phyloP scores from a whole-genome alignment of 2,329 filamentous ascomycete species.

The Didymosphaeria variabile region DNA sequence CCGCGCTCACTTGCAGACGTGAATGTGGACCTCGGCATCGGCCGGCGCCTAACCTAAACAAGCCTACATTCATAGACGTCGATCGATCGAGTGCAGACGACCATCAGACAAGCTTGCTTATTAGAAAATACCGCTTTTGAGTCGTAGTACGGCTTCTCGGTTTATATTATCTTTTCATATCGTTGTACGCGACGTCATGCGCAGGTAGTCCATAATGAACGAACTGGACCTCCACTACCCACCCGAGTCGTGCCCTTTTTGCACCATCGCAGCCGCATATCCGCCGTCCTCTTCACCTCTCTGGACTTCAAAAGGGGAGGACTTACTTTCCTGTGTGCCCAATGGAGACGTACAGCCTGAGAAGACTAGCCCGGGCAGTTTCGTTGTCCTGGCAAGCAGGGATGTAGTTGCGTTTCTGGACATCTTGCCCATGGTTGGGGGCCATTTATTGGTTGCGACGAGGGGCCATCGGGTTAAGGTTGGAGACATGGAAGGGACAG shows the following conservation, averaged over 20 bases:
- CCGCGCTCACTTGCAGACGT: neutral
- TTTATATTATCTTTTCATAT: neutral
- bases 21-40: constrained; percentile 13
- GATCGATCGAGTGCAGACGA: neutral
- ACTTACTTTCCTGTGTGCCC: constrained; percentile 33
- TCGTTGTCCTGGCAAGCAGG: constrained; percentile 79
- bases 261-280: constrained; percentile 64
- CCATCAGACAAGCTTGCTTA: neutral
- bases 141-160: neutral
- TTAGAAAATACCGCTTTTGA: neutral
- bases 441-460: constrained; percentile 85
- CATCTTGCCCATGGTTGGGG: constrained; percentile 84
- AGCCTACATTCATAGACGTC: neutral
- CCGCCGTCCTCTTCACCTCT: constrained; percentile 35
- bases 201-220: constrained; percentile 30
- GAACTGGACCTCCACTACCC: constrained; percentile 52
- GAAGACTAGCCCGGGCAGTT: constrained; percentile 51
- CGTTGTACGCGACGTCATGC: neutral
- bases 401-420: constrained; percentile 88
- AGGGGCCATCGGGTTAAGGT: constrained; percentile 81
- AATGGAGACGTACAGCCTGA: constrained; percentile 33
- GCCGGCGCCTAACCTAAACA: neutral
- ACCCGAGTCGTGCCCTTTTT: constrained; percentile 63
- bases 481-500: constrained; percentile 70
- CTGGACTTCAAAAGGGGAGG: constrained; percentile 22